Conservation (phyloP, 2,329 filamentous ascomycete genomes). For the Claviceps spartinae region DNA sequence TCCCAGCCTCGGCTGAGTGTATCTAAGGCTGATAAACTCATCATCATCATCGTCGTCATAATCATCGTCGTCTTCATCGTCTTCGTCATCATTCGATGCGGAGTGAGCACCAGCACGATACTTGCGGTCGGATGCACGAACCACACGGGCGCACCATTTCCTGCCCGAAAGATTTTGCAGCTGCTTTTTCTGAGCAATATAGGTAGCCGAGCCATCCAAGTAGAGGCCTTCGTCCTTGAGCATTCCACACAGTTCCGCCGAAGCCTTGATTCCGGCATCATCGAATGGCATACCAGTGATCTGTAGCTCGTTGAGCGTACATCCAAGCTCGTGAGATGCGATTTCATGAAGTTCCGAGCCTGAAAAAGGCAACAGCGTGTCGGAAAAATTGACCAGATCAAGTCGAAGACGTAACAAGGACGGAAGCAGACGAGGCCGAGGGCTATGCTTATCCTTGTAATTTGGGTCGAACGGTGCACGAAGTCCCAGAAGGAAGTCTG, state of each 20-base stretch:
- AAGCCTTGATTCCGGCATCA: conserved; percentile 32
- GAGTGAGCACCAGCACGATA: conserved; percentile 10
- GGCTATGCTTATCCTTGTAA: conserved; percentile 19
- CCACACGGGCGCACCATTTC: conserved; percentile 28
- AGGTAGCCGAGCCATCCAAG: conserved; percentile 30
- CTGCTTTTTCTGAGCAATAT: conserved; percentile 25
- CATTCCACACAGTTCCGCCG: conserved; percentile 35
- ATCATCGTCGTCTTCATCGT: conserved; percentile 10
- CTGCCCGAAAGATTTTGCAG: conserved; percentile 27
- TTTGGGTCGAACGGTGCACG: conserved; percentile 35
- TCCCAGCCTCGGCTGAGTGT: conserved; percentile 16
- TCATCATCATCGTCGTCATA: conserved; percentile 12
- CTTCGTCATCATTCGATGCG: too few relatives aligned
- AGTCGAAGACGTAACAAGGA: conserved; percentile 33
- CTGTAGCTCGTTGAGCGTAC: conserved; percentile 37
- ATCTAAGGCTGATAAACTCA: conserved; percentile 9
- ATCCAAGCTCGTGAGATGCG: conserved; percentile 39
- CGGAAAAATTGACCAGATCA: conserved; percentile 41
- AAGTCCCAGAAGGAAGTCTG: conserved; percentile 37
- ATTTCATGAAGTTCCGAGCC: conserved; percentile 36
- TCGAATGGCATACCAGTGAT: conserved; percentile 39
- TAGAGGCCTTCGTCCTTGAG: conserved; percentile 40
- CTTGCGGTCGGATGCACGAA: conserved; percentile 28
- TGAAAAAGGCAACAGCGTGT: conserved; percentile 30
- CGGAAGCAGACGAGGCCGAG: conserved; percentile 32